Conservation (phyloP, 495 filamentous ascomycete species). For the Cetradonia linearis region DNA sequence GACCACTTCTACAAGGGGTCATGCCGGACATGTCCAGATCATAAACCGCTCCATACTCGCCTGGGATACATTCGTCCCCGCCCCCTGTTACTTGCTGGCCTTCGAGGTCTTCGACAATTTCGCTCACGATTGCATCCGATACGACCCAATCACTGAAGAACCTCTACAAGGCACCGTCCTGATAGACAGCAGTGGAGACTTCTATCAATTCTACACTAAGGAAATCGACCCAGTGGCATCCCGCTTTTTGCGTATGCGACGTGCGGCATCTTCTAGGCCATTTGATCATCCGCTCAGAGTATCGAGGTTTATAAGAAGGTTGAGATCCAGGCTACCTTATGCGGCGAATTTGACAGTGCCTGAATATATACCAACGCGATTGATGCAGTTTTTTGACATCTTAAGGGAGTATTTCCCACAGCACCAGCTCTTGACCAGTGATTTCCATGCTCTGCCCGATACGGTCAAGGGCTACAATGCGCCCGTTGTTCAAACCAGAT, state of each 20-base stretch:
- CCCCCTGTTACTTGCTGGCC: constrained; percentile 92
- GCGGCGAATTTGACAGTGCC: constrained; percentile 62
- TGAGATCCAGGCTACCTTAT: constrained; percentile 55
- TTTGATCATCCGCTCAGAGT: constrained; percentile 47
- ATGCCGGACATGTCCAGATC: constrained; percentile 79
- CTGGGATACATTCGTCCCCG: constrained; percentile 75
- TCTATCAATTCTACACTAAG: constrained; percentile 81
- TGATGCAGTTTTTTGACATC: constrained; percentile 95
- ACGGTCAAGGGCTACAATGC: constrained; percentile 74
- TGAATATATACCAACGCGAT: constrained; percentile 86
- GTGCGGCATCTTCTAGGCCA: constrained; percentile 47
- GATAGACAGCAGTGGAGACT: constrained; percentile 77
- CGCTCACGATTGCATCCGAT: constrained; percentile 85
- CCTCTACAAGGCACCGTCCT: constrained; percentile 80
- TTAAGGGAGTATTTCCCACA: constrained; percentile 75
- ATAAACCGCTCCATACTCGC: constrained; percentile 91
- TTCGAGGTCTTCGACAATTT: constrained; percentile 99
- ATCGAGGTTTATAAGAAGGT: constrained; percentile 43
- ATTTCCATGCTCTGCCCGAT: constrained; percentile 81
- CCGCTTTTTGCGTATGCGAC: constrained; percentile 70
- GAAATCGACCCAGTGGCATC: constrained; percentile 71
- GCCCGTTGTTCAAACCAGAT: constrained; percentile 93
- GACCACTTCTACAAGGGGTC: constrained; percentile 56
- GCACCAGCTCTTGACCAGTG: constrained; percentile 78
- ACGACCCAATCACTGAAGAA: constrained; percentile 61